A percentile compares a stretch with the other conserved stretches of the same genome.
Conservation (phyloP, 352 stramenopile species). For the Globisporangium perplexum region DNA sequence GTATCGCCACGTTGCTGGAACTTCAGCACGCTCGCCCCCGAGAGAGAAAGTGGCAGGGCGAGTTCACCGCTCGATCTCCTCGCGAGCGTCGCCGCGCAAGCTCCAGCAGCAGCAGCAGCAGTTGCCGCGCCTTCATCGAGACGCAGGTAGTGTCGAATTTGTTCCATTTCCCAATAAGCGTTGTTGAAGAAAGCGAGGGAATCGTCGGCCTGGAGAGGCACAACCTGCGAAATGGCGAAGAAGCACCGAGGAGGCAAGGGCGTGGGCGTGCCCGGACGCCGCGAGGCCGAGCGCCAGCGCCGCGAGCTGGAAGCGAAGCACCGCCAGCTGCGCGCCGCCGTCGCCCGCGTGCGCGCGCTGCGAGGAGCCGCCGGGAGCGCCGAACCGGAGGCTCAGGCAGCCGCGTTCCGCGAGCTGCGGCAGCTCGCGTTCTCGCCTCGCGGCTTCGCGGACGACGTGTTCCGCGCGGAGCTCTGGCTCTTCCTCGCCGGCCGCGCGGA, state of each 20-base stretch:
- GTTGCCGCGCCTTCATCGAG: slow-evolving; percentile 23
- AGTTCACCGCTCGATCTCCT: slow-evolving; percentile 6
- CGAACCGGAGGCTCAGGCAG: slow-evolving; percentile 1
- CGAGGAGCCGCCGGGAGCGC: not conserved
- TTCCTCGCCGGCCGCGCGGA: slow-evolving; percentile 34
- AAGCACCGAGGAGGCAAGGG: slow-evolving; percentile 29
- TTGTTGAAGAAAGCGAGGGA: no score
- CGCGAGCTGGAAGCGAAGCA: slow-evolving; percentile 47
- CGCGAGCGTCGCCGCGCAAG: slow-evolving; percentile 3
- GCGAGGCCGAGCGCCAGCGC: slow-evolving; percentile 30
- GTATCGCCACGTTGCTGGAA: not conserved
- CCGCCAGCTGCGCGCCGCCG: slow-evolving; percentile 30
- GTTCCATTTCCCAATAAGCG: no score
- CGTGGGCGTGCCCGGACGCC: slow-evolving; percentile 26
- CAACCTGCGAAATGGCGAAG: slow-evolving; percentile 34
- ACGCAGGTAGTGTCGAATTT: slow-evolving; percentile 24
- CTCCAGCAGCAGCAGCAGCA: slow-evolving; percentile 15
- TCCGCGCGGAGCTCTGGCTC: slow-evolving; percentile 58
- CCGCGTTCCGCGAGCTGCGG: slow-evolving; percentile 47
- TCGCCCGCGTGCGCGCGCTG: slow-evolving; percentile 22
- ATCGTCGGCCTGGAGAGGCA: no score
- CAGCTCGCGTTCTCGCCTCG: slow-evolving; percentile 45
- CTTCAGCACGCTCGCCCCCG: not conserved
- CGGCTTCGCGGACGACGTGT: slow-evolving; percentile 51
- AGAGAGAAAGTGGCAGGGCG: not conserved